Evolutionary conservation across 352 stramenopile genomes (phyloP).

Genomic region (Elongisporangium anandrum): DNA sequence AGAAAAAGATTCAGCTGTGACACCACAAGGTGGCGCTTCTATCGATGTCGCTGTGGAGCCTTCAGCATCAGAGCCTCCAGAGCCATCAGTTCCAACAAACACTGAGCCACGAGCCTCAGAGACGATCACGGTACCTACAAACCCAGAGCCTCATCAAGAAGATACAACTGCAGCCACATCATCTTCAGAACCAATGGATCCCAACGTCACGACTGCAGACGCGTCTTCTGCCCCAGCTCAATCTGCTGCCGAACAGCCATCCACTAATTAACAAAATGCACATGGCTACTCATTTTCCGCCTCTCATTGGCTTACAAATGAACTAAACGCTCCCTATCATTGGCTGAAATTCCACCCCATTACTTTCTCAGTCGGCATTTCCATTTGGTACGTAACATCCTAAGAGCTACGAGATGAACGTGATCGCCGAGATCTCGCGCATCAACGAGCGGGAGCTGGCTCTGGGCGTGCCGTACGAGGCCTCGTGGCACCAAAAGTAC

Average conservation of each 20-base stretch:
- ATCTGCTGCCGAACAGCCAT: no score
- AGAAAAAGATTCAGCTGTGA: neutral
- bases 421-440: slow-evolving; percentile 77
- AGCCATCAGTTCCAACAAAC: neutral
- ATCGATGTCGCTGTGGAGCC: no score
- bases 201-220: neutral
- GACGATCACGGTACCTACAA: neutral
- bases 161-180: neutral
- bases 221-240: no score
- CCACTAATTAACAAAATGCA: no score
- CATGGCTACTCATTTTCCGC: neutral
- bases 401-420: slow-evolving; percentile 69
- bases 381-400: no score
- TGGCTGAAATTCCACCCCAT: neutral
- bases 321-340: neutral
- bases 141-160: neutral
- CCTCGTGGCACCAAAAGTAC: slow-evolving; percentile 87
- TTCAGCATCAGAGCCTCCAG: neutral
- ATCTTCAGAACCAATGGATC: neutral
- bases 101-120: neutral
- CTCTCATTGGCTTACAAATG: neutral
- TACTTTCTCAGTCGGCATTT: no score
- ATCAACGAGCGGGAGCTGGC: slow-evolving; percentile 82
- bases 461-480: slow-evolving; percentile 60
- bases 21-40: no score